Evolutionary conservation across 176 grass and related monocot genomes (phyloP).

Genomic region (Triticum urartu): DNA sequence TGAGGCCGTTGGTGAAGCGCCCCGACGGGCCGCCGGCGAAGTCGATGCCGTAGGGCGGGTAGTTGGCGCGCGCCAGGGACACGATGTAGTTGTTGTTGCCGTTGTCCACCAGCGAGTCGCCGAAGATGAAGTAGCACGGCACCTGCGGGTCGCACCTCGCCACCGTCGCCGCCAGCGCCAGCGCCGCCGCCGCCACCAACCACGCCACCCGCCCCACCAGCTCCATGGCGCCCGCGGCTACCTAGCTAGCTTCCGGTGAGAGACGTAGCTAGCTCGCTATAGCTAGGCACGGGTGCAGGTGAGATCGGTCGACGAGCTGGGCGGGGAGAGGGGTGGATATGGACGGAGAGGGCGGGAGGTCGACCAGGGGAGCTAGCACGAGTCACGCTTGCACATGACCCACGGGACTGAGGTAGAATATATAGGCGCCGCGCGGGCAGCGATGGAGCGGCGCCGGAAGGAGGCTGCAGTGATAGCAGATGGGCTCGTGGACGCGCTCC

Average conservation of each 20-base stretch:
- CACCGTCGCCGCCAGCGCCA: conserved; percentile 23
- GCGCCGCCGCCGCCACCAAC: conserved; percentile 4
- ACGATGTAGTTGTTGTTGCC: conserved; percentile 99
- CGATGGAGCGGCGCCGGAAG: neutral
- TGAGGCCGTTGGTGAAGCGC: conserved; percentile 86
- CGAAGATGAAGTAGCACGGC: conserved; percentile 98
- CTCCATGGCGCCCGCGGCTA: conserved; percentile 20
- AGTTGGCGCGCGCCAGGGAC: conserved; percentile 75
- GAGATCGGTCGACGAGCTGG: no score
- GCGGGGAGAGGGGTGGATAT: neutral
- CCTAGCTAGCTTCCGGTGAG: neutral
- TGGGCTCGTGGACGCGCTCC: neutral
- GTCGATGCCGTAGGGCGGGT: conserved; percentile 95
- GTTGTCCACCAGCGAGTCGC: conserved; percentile 98
- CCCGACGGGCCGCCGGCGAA: conserved; percentile 66
- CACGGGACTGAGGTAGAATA: neutral
- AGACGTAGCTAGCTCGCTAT: neutral
- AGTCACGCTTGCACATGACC: neutral
- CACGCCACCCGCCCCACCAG: conserved; percentile 23
- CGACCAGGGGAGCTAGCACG: neutral
- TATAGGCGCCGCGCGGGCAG: conserved; percentile 28
- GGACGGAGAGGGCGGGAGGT: no score
- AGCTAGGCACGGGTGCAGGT: neutral
- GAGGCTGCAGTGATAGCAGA: neutral
- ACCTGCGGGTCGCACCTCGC: conserved; percentile 67